A percentile compares a stretch with the other conserved stretches of the same genome.
These are phyloP conservation scores for Ophiosphaerella korrae DNA, from an alignment of 2,329 filamentous ascomycete species.

Conservation along the genomic window DNA sequence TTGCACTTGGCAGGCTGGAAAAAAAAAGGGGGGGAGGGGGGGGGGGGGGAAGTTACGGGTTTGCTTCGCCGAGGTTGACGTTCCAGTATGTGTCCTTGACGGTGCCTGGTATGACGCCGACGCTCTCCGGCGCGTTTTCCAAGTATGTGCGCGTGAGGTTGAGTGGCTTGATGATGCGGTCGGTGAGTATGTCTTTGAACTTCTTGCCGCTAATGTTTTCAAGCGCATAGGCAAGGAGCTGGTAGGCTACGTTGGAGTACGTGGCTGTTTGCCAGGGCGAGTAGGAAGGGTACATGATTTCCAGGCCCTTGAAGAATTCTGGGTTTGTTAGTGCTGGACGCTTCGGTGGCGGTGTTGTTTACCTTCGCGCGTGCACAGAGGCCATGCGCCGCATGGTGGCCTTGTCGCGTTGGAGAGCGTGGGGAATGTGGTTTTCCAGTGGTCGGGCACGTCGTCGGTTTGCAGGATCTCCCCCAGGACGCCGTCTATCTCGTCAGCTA, in stretches of 20 bases:
- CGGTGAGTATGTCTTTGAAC: constrained; percentile 43
- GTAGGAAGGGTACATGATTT: constrained; percentile 39
- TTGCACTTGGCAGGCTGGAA: neutral
- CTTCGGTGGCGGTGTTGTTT: neutral
- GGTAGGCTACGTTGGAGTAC: constrained; percentile 47
- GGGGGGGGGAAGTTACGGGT: constrained; percentile 20
- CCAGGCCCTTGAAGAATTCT: constrained; percentile 46
- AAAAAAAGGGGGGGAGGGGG: no score
- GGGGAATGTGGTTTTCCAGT: constrained; percentile 24
- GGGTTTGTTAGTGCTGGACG: neutral
- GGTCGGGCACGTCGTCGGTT: constrained; percentile 19
- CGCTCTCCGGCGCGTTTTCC: constrained; percentile 27
- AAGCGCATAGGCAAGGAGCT: constrained; percentile 45
- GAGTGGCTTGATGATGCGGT: constrained; percentile 48
- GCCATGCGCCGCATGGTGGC: constrained; percentile 30
- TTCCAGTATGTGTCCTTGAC: constrained; percentile 26
- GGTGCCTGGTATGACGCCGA: constrained; percentile 46
- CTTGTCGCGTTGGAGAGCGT: constrained; percentile 14
- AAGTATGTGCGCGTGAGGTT: constrained; percentile 47
- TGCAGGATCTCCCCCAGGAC: constrained; percentile 28
- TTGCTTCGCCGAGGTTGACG: constrained; percentile 25
- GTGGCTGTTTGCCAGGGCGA: constrained; percentile 38
- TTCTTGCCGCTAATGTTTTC: constrained; percentile 48
- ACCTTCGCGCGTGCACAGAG: constrained; percentile 26
- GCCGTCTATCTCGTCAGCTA: constrained; percentile 47